These are phyloP conservation scores for Barnettozyma californica DNA, from an alignment of 805 yeast genomes.

Conservation along the genomic window DNA sequence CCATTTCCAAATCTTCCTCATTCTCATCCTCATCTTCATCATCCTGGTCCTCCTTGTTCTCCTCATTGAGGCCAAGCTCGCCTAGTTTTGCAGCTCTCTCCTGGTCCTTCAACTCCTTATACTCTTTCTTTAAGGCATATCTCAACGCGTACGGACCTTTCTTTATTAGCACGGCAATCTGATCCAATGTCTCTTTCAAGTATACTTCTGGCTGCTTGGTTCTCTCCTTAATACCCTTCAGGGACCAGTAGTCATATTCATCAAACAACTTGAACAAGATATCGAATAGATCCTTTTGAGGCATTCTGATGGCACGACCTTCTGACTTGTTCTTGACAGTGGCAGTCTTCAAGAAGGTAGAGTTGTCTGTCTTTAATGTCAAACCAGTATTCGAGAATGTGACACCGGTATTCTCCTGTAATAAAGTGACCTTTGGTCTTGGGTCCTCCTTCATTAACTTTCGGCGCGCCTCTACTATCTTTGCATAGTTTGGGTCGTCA, in stretches of 20 bases:
- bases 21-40: slow-evolving; percentile 48
- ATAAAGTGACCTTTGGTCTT: slow-evolving; percentile 58
- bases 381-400: slow-evolving; percentile 84
- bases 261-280: slow-evolving; percentile 84
- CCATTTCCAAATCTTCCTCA: slow-evolving; percentile 73
- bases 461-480: slow-evolving; percentile 55
- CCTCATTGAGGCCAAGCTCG: slow-evolving; percentile 33
- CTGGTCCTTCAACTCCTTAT: slow-evolving; percentile 69
- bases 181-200: slow-evolving; percentile 83
- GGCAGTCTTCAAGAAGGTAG: slow-evolving; percentile 56
- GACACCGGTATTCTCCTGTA: slow-evolving; percentile 82
- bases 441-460: slow-evolving; percentile 42
- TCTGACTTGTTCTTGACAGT: slow-evolving; percentile 43
- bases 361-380: slow-evolving; percentile 66
- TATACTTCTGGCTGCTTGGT: slow-evolving; percentile 95
- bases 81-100: slow-evolving; percentile 67
- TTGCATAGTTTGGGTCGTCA: slow-evolving; percentile 61
- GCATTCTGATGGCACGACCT: slow-evolving; percentile 92
- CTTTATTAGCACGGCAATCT: slow-evolving; percentile 82
- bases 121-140: slow-evolving; percentile 87
- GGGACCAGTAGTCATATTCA: slow-evolving; percentile 93
- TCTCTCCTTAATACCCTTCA: slow-evolving; percentile 89
- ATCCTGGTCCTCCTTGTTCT: slow-evolving; percentile 26
- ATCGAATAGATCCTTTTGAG: slow-evolving; percentile 86
- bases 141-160: slow-evolving; percentile 95